These are phyloP conservation scores for Calocybe indica DNA, from an alignment of 768 basidiomycete species.

Conservation along the genomic window DNA sequence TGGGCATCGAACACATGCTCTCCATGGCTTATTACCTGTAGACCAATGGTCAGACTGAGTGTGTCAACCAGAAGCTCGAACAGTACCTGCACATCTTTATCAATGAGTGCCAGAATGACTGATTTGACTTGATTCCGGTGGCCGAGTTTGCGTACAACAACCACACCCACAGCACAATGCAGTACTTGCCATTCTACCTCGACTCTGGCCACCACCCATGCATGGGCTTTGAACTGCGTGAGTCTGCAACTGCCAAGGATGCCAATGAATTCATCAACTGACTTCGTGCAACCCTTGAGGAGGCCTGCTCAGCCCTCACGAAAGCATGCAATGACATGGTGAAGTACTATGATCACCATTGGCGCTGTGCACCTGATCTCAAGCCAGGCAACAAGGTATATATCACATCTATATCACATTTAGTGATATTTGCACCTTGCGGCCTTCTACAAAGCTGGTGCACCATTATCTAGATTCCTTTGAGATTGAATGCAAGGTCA, in stretches of 20 bases:
- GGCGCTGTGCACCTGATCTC: slow-evolving; percentile 4
- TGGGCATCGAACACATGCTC: not conserved
- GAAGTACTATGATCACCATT: slow-evolving; percentile 8
- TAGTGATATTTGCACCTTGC: slow-evolving; percentile 3
- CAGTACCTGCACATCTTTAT: slow-evolving; percentile 22
- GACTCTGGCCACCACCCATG: too few relatives aligned
- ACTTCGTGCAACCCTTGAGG: slow-evolving; percentile 7
- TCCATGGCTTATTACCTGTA: slow-evolving; percentile 21
- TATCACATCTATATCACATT: too few relatives aligned
- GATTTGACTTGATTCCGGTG: slow-evolving; percentile 17
- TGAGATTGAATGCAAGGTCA: slow-evolving; percentile 1
- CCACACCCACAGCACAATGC: slow-evolving; percentile 14
- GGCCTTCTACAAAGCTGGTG: slow-evolving; percentile 8
- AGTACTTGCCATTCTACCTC: slow-evolving; percentile 9
- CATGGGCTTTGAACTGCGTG: slow-evolving; percentile 7
- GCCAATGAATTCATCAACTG: slow-evolving; percentile 5
- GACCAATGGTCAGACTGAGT: slow-evolving; percentile 26
- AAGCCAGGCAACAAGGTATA: slow-evolving; percentile 12
- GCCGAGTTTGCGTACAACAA: slow-evolving; percentile 26
- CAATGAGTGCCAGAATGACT: slow-evolving; percentile 12
- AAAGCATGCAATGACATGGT: slow-evolving; percentile 12
- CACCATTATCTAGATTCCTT: slow-evolving; percentile 10
- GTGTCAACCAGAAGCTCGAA: not conserved
- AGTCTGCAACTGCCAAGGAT: not conserved
- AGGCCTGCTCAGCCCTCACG: slow-evolving; percentile 9